Evolutionary conservation across 2,329 filamentous ascomycete species (phyloP).

Genomic region (Trichoderma sp.): DNA sequence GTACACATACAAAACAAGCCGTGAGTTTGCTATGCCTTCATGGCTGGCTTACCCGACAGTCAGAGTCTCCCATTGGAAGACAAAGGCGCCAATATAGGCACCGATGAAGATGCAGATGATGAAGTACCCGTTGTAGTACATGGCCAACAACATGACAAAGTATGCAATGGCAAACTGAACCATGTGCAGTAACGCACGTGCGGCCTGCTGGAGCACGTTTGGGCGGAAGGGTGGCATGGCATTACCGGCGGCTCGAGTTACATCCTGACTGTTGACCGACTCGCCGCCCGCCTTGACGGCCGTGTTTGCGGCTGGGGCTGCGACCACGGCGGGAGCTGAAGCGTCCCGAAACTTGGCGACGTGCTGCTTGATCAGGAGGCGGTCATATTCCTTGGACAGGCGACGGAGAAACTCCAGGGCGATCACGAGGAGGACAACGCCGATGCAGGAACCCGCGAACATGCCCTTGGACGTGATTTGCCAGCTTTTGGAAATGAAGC

Average conservation of each 20-base stretch:
- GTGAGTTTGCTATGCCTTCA: background rate
- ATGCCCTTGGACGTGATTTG: constrained; percentile 65
- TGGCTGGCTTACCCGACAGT: constrained; percentile 28
- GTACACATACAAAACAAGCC: background rate
- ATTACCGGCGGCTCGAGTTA: constrained; percentile 10
- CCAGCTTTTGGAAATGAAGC: constrained; percentile 68
- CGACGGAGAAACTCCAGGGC: constrained; percentile 71
- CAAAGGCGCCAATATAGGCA: constrained; percentile 66
- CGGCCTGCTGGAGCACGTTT: constrained; percentile 60
- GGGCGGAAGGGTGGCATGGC: constrained; percentile 48
- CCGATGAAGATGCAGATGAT: constrained; percentile 81
- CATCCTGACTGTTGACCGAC: constrained; percentile 27
- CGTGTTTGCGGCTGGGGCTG: background rate
- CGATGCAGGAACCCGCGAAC: constrained; percentile 80
- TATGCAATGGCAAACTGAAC: constrained; percentile 73
- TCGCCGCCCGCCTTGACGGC: constrained; percentile 12
- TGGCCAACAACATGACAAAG: constrained; percentile 70
- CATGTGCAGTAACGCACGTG: constrained; percentile 66
- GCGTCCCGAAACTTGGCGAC: constrained; percentile 30
- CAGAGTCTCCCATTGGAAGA: constrained; percentile 68
- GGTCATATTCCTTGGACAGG: constrained; percentile 68
- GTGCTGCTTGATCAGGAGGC: constrained; percentile 57
- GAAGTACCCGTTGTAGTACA: constrained; percentile 69
- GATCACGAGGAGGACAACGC: constrained; percentile 71
- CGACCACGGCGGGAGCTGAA: constrained; percentile 18